Percentiles rank a stretch among this genome's conserved stretches.
These are phyloP conservation scores for Colletotrichum sp. DNA, from an alignment of 2,329 filamentous ascomycete genomes.

Conservation along the genomic window DNA sequence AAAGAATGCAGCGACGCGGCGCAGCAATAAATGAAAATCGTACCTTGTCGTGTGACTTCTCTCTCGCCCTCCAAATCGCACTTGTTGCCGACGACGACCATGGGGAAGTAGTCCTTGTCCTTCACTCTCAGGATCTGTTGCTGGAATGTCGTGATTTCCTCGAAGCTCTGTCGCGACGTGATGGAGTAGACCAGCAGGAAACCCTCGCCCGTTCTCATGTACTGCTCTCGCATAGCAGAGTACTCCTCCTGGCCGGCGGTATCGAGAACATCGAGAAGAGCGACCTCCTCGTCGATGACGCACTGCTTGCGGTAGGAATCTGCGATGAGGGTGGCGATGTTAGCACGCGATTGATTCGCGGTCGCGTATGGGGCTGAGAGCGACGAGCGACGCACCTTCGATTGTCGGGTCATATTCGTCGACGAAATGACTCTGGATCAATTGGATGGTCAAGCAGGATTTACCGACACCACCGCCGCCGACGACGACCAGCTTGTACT, in stretches of 20 bases:
- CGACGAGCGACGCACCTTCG: slow-evolving; percentile 71
- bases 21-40: slow-evolving; percentile 32
- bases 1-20: background rate
- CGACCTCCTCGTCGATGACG: slow-evolving; percentile 97
- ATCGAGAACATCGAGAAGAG: slow-evolving; percentile 95
- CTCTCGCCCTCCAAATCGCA: slow-evolving; percentile 95
- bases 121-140: slow-evolving; percentile 98
- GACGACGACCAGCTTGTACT: slow-evolving; percentile 96
- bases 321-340: slow-evolving; percentile 42
- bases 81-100: slow-evolving; percentile 99
- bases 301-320: slow-evolving; percentile 99
- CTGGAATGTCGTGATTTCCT: slow-evolving; percentile 98
- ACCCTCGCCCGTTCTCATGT: slow-evolving; percentile 98
- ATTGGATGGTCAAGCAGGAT: slow-evolving; percentile 97
- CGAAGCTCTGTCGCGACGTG: slow-evolving; percentile 94
- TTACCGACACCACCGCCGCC: slow-evolving; percentile 98
- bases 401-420: slow-evolving; percentile 99
- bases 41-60: slow-evolving; percentile 91
- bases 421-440: slow-evolving; percentile 95
- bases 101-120: slow-evolving; percentile 99
- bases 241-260: slow-evolving; percentile 99
- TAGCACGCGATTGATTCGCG: slow-evolving; percentile 19
- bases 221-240: slow-evolving; percentile 98
- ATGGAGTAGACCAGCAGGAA: slow-evolving; percentile 99
- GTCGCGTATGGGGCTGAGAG: background rate